A percentile compares a stretch with the other conserved stretches of the same genome.
These are phyloP conservation scores for Ophiostoma montium DNA, from an alignment of 2,329 filamentous ascomycete species.

Conservation along the genomic window DNA sequence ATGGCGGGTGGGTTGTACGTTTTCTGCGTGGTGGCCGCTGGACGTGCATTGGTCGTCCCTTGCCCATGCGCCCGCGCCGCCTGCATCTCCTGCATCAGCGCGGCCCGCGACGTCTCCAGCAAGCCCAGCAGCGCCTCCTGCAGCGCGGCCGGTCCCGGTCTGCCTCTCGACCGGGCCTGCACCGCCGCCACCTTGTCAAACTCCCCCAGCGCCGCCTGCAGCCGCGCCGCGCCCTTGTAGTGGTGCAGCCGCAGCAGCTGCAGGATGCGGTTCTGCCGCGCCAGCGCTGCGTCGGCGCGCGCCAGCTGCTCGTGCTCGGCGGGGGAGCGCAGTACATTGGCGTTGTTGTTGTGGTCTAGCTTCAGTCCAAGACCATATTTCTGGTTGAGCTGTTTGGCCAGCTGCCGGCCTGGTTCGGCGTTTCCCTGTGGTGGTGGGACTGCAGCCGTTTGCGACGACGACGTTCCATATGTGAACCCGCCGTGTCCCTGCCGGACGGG, in stretches of 20 bases:
- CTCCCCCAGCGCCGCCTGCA: not conserved
- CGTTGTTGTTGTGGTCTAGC: conserved; percentile 10
- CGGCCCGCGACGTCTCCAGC: conserved; percentile 9
- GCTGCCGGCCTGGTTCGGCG: conserved; percentile 10
- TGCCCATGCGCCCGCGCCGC: too few relatives aligned
- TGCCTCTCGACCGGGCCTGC: not conserved
- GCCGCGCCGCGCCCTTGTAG: conserved; percentile 1
- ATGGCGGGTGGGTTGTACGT: too few relatives aligned
- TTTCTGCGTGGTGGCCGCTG: too few relatives aligned
- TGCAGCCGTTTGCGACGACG: too few relatives aligned
- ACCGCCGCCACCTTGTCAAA: not conserved
- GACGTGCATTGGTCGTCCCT: too few relatives aligned
- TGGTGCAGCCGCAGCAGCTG: conserved; percentile 15
- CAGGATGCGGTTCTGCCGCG: conserved; percentile 14
- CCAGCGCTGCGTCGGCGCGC: conserved; percentile 8
- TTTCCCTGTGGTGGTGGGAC: too few relatives aligned
- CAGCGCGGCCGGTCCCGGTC: conserved; percentile 8
- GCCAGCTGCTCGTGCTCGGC: conserved; percentile 11
- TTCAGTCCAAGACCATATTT: conserved; percentile 17
- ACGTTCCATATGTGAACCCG: not conserved
- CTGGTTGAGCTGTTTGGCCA: conserved; percentile 16
- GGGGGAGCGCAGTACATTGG: conserved; percentile 10
- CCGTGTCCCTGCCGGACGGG: conserved; percentile 7
- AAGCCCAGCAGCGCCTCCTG: conserved; percentile 15
- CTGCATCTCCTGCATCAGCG: not conserved